Evolutionary conservation across 2,329 filamentous ascomycete genomes (phyloP).

Genomic region (Fusarium metavorans): DNA sequence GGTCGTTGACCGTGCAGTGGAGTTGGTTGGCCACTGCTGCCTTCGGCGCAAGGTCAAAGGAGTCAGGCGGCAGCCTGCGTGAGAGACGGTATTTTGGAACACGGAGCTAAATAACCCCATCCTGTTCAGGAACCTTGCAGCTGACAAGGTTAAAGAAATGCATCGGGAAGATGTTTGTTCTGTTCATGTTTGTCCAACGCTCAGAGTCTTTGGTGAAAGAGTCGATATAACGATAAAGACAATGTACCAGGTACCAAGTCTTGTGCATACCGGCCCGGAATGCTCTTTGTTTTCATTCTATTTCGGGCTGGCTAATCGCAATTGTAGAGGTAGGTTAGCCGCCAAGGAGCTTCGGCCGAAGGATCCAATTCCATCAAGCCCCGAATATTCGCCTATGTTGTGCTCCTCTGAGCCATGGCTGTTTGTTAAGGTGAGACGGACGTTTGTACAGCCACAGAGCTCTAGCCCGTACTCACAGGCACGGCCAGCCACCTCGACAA

Average conservation of each 20-base stretch:
- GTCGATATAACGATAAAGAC: not conserved
- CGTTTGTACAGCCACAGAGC: not conserved
- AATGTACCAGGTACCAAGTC: not conserved
- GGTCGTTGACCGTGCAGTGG: slow-evolving; percentile 7
- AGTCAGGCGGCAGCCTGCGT: slow-evolving; percentile 11
- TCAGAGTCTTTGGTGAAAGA: not conserved
- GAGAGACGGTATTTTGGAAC: not conserved
- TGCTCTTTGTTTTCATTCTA: not conserved
- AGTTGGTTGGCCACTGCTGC: slow-evolving; percentile 32
- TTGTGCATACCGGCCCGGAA: not conserved
- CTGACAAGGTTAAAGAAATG: not conserved
- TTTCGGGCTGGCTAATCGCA: not conserved
- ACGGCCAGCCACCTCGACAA: not conserved
- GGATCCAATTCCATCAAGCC: not conserved
- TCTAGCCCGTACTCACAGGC: not conserved
- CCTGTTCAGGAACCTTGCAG: not conserved
- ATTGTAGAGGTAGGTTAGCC: not conserved
- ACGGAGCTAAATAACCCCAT: not conserved
- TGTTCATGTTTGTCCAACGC: not conserved
- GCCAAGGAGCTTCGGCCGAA: not conserved
- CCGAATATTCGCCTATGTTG: not conserved
- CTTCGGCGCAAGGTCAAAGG: slow-evolving; percentile 29
- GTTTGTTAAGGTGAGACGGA: not conserved
- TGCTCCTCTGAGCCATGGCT: not conserved
- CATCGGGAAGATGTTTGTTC: not conserved